Base-by-base conservation (phyloP, 164 flowering plant species). In the Cinnamomum chago region DNA sequence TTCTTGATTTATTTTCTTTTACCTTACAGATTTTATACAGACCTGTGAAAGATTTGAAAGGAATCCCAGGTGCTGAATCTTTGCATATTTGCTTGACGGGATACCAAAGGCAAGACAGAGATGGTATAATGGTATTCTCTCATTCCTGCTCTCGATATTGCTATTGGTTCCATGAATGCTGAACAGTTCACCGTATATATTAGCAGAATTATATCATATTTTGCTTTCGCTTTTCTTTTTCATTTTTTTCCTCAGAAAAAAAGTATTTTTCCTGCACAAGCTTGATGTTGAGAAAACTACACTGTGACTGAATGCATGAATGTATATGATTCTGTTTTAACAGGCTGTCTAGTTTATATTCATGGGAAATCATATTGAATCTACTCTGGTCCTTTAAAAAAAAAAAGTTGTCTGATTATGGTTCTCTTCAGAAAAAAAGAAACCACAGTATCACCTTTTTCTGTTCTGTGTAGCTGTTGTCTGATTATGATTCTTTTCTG, bases 21-120 rank as follows among this genome's bases (percentile, higher is more conserved):
- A 28, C 23, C 74, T 68, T 35, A 50, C 88, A 95, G 99, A 70
- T 91, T 69, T 78, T 94, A 77, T 94, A 92, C 79, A 82, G 89
- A 70, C 99, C 99, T 50, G 78, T 82, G 20, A 88, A 79, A 76
- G 95, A 91, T 84, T 76, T 88, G 80, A 84, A 87, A 80, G 99
- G 99, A 52, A 92, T 94, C 66, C 90, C 88, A 0, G 93, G 94
- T 73, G 90, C 97, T 50, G 83, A 90, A 74, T 77, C 80, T 60
- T 58, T 92, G 67, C 70, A 85, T 68, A 73, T 92, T 47, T 94
- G 98, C 84, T 86, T 94, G 85, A 94, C 99, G 73, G 99, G 99
- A 68, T 96, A 96, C 77, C 98, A 86, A 67, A 83, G 90, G 47
- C 93, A 85, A 75, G 93, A 90, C 68, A 88, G 98, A 72, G 95